These are phyloP conservation scores for Fusarium tuaranense DNA, from an alignment of 2,329 filamentous ascomycete species.

Conservation along the genomic window DNA sequence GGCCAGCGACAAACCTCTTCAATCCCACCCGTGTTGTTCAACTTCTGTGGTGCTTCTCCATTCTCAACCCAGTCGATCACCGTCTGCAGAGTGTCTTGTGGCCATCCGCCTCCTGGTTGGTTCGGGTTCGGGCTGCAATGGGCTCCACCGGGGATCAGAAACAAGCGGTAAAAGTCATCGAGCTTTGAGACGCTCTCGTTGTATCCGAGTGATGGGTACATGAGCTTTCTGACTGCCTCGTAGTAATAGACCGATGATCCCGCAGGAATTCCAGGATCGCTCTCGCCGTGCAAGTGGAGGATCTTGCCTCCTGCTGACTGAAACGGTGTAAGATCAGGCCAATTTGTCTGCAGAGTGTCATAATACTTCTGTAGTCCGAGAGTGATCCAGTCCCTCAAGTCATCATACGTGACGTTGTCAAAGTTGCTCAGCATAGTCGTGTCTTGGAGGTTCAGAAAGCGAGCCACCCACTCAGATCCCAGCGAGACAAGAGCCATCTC, in stretches of 20 bases:
- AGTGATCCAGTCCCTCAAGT: conserved; percentile 66
- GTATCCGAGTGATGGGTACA: conserved; percentile 49
- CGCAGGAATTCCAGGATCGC: conserved; percentile 63
- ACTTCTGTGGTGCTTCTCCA: conserved; percentile 46
- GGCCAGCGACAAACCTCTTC: conserved; percentile 54
- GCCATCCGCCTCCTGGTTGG: conserved; percentile 57
- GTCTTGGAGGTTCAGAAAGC: conserved; percentile 56
- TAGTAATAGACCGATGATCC: conserved; percentile 67
- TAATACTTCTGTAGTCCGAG: conserved; percentile 60
- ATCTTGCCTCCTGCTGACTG: conserved; percentile 64
- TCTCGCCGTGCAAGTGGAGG: conserved; percentile 69
- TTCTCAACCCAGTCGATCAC: conserved; percentile 78
- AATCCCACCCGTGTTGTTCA: conserved; percentile 43
- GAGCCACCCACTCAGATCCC: conserved; percentile 51
- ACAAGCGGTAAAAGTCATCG: conserved; percentile 66
- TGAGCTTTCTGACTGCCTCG: conserved; percentile 62
- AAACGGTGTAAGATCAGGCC: conserved; percentile 64
- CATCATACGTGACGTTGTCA: conserved; percentile 67
- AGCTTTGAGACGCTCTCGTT: conserved; percentile 55
- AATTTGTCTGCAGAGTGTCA: conserved; percentile 64
- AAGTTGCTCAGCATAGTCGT: conserved; percentile 56
- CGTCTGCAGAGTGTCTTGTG: conserved; percentile 74
- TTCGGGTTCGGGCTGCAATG: conserved; percentile 61
- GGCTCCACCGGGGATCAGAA: conserved; percentile 64
- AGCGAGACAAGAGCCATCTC: conserved; percentile 46